Conservation (phyloP, 2,329 filamentous ascomycete genomes). For the Allantophomopsis lycopodina region DNA sequence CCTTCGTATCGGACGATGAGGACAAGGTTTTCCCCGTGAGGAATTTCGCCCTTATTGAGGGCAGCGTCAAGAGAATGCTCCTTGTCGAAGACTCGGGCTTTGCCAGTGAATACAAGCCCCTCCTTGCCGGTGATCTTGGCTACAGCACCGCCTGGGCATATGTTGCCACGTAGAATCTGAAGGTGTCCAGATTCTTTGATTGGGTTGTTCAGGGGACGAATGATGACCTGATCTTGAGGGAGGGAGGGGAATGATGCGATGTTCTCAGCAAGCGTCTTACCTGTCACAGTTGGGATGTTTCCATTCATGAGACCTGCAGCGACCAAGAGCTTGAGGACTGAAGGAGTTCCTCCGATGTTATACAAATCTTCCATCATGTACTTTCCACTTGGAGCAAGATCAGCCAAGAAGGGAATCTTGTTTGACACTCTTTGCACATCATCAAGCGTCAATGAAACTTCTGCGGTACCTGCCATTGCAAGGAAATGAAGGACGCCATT, state of each 20-base stretch:
- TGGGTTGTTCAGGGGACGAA: conserved; percentile 60
- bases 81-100: conserved; percentile 75
- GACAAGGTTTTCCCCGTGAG: conserved; percentile 69
- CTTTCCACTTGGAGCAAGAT: conserved; percentile 63
- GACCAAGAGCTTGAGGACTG: conserved; percentile 75
- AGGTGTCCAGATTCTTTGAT: conserved; percentile 80
- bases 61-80: conserved; percentile 68
- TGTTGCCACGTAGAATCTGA: conserved; percentile 75
- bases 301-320: conserved; percentile 66
- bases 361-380: conserved; percentile 86
- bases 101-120: conserved; percentile 67
- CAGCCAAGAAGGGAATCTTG: conserved; percentile 58
- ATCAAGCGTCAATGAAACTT: conserved; percentile 48
- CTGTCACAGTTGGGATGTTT: conserved; percentile 67
- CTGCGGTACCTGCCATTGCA: conserved; percentile 58
- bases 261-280: conserved; percentile 72
- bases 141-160: conserved; percentile 79
- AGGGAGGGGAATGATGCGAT: conserved; percentile 64
- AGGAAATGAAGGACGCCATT: conserved; percentile 61
- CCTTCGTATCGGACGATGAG: conserved; percentile 89
- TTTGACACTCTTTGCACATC: conserved; percentile 58
- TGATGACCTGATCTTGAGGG: conserved; percentile 68
- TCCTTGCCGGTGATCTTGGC: conserved; percentile 97
- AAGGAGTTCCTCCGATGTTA: conserved; percentile 71
- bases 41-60: conserved; percentile 53